Conservation (phyloP, 2,329 filamentous ascomycete species). For the Arthrobotrys entomopaga region DNA sequence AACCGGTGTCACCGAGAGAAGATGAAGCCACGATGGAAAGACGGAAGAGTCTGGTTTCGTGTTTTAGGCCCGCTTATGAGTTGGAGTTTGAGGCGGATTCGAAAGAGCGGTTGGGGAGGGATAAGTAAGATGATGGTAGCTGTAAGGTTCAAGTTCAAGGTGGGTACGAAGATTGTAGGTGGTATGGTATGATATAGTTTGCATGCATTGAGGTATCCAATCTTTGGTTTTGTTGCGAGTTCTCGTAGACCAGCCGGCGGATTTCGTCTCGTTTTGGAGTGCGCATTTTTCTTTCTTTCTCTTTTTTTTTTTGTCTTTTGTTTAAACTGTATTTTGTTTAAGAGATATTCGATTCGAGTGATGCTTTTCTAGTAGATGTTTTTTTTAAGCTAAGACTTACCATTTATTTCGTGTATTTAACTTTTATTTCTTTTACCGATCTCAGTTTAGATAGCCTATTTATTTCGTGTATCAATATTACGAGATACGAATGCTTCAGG, state of each 20-base stretch:
- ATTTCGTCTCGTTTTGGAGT: too few species aligned
- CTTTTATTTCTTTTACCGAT: too few species aligned
- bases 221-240: constrained; percentile 7
- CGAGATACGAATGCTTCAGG: too few species aligned
- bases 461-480: too few species aligned
- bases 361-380: too few species aligned
- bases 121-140: constrained; percentile 60
- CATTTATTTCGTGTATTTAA: too few species aligned
- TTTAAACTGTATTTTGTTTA: too few species aligned
- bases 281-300: too few species aligned
- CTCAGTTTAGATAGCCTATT: too few species aligned
- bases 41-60: constrained; percentile 59
- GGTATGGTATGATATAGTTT: not conserved
- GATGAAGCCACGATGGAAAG: constrained; percentile 59
- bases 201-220: not conserved
- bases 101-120: constrained; percentile 80
- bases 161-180: not conserved
- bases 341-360: too few species aligned
- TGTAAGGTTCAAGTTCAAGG: not conserved
- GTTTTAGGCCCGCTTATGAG: constrained; percentile 79
- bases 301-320: too few species aligned
- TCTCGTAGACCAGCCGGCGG: not conserved
- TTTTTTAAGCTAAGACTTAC: too few species aligned
- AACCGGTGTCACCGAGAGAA: constrained; percentile 51
- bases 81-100: constrained; percentile 77